Base-by-base conservation (phyloP, 208 protist genomes). In the Entamoeba nuttalli region DNA sequence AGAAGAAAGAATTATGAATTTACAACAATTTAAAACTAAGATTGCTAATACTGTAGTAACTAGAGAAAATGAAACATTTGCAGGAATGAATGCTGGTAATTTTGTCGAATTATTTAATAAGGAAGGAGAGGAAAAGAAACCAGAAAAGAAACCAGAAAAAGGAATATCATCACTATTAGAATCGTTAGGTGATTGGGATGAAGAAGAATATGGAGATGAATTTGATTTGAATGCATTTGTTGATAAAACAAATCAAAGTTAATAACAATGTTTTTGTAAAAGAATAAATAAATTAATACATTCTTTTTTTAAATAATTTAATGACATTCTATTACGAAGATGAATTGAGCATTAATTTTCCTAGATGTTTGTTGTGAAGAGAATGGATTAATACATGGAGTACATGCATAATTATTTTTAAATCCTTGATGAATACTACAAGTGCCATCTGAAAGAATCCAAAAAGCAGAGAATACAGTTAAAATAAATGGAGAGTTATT, bases 1-100 rank as follows among this genome's bases (percentile, higher is more conserved):
- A 94, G 98, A 99, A 96, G 48, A 96, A 30, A 95, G 98, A 93
- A 98, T 98, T 96, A 98, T 98, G 95, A 96, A 98, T 50, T 95
- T 94, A 57, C 98, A 98, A 21, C 5, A 94, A 94, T 52, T 55
- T 35, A 96, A 96, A 93, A 93, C 35, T 41, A 50, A 93, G 14
- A 50, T 93, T 25, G 73, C 73, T 4, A 50, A 93, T 50, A 50
- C 73, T 50, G 35, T 93, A 44, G 73, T 93, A 4, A 93, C 25
- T 19, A 5, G 30, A 48, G 35, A 93, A 50, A 93, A 93, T 44
- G 73, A 93, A 44, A 50, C 30, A 19, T 93, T 93, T 41, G 73
- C 25, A 4, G 35, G 30, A 11, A 93, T 93, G 73, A 50, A 93
- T n/a, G 35, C 73, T 0, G 73, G 73, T 15, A 50, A 19, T 50